phyloP scores from a whole-genome alignment of 495 filamentous ascomycete species.

The Talaromyces thailandensis region DNA sequence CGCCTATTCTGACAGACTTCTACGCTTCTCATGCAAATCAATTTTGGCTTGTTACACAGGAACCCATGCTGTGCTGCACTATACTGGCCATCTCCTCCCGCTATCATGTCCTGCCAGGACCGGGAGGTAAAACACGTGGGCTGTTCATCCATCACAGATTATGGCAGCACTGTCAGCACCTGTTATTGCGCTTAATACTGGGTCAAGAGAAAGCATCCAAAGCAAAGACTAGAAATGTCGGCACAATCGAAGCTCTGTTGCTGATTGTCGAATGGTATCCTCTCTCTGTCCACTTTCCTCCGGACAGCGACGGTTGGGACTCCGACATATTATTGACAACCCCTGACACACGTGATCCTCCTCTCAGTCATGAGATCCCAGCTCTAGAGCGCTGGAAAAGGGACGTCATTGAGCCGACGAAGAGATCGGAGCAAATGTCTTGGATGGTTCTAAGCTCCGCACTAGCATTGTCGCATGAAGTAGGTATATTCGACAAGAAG shows the following conservation, averaged over 20 bases:
- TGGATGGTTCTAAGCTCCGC: slow-evolving; percentile 33
- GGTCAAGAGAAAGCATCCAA: slow-evolving; percentile 29
- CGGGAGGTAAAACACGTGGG: slow-evolving; percentile 21
- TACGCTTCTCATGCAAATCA: slow-evolving; percentile 25
- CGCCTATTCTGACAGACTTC: slow-evolving; percentile 30
- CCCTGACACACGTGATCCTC: slow-evolving; percentile 15
- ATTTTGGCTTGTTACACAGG: slow-evolving; percentile 24
- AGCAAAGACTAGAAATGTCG: slow-evolving; percentile 21
- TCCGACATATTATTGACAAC: slow-evolving; percentile 16
- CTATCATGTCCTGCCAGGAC: slow-evolving; percentile 25
- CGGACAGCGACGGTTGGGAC: slow-evolving; percentile 25
- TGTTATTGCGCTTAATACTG: slow-evolving; percentile 28
- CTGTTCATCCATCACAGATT: slow-evolving; percentile 32
- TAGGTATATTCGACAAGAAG: slow-evolving; percentile 22
- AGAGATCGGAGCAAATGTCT: slow-evolving; percentile 31
- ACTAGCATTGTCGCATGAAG: slow-evolving; percentile 28
- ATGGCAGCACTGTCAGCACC: slow-evolving; percentile 34
- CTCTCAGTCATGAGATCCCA: slow-evolving; percentile 11
- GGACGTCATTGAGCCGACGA: slow-evolving; percentile 29
- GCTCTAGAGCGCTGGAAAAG: slow-evolving; percentile 17
- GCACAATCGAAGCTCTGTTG: slow-evolving; percentile 29
- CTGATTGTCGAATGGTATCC: slow-evolving; percentile 36
- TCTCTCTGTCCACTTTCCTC: slow-evolving; percentile 28
- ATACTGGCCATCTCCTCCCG: slow-evolving; percentile 32
- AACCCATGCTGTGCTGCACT: slow-evolving; percentile 31